phyloP scores from a whole-genome alignment of 2,329 filamentous ascomycete genomes.

The Pseudogymnoascus sp. region DNA sequence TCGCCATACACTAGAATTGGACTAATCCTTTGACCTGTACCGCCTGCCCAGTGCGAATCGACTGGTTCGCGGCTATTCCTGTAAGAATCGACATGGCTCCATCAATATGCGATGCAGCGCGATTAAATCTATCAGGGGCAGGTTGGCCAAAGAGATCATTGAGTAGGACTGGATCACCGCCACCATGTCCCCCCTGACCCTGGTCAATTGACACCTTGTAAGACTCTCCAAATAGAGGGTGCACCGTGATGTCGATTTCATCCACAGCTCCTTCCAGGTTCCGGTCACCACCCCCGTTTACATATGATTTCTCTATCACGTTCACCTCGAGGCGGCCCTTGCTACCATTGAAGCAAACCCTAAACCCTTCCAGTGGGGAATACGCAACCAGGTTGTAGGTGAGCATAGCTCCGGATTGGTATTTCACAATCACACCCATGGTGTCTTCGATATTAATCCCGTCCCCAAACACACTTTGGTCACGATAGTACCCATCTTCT shows the following conservation, averaged over 20 bases:
- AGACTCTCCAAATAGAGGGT: conserved; percentile 51
- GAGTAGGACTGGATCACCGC: conserved; percentile 50
- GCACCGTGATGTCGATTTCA: conserved; percentile 40
- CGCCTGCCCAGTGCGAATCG: conserved; percentile 49
- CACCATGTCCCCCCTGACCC: conserved; percentile 50
- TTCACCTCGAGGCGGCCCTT: conserved; percentile 53
- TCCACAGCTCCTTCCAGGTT: conserved; percentile 47
- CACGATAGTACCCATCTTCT: conserved; percentile 54
- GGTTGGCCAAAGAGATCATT: conserved; percentile 51
- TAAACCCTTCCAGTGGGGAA: conserved; percentile 55
- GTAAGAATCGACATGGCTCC: conserved; percentile 53
- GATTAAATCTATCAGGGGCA: conserved; percentile 43
- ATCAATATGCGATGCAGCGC: conserved; percentile 52
- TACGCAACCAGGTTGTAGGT: conserved; percentile 56
- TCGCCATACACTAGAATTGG: conserved; percentile 6
- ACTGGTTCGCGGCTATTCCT: conserved; percentile 52
- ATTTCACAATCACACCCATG: conserved; percentile 53
- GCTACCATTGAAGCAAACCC: conserved; percentile 51
- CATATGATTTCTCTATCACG: conserved; percentile 55
- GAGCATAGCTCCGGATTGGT: conserved; percentile 48
- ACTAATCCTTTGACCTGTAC: conserved; percentile 43
- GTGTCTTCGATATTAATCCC: conserved; percentile 60
- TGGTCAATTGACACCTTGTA: conserved; percentile 46
- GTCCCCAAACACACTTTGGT: conserved; percentile 56
- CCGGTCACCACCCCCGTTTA: conserved; percentile 54